Evolutionary conservation across 106 monocot species (phyloP).

Genomic region (Dendrobium catenatum): DNA sequence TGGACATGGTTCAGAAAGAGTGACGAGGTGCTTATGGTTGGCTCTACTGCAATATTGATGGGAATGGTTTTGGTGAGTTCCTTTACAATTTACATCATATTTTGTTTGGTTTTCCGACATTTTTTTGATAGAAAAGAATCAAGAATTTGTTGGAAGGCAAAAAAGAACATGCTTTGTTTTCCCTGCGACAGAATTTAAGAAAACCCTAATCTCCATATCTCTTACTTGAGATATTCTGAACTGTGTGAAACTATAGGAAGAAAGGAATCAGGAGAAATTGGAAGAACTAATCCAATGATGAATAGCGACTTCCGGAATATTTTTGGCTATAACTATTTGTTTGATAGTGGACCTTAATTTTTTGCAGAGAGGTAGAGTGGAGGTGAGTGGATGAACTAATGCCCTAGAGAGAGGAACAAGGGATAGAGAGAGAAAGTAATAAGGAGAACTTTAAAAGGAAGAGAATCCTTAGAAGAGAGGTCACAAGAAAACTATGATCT

Average conservation of each 20-base stretch:
- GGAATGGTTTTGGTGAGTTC: slow-evolving; percentile 93
- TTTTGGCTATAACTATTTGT: neutral
- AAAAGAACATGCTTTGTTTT: neutral
- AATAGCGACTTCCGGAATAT: neutral
- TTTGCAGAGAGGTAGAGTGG: neutral
- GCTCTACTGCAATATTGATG: slow-evolving; percentile 65
- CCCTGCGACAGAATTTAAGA: neutral
- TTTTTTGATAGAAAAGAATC: neutral
- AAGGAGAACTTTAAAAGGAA: neutral
- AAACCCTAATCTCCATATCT: too few species aligned
- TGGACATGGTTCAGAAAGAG: slow-evolving; percentile 72
- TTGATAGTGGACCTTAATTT: neutral
- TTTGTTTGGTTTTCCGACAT: neutral
- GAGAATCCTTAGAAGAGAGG: neutral
- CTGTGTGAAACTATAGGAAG: neutral
- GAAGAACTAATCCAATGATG: neutral
- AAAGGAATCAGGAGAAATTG: neutral
- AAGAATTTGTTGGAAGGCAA: neutral
- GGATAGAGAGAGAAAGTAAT: neutral
- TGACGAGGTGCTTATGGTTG: slow-evolving; percentile 79
- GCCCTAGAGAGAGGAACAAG: neutral
- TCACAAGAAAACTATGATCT: neutral
- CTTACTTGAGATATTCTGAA: neutral
- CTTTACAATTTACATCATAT: neutral
- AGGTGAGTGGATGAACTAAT: neutral